Base-by-base conservation (phyloP, 129 eudicot species). In the Saposhnikovia divaricata region DNA sequence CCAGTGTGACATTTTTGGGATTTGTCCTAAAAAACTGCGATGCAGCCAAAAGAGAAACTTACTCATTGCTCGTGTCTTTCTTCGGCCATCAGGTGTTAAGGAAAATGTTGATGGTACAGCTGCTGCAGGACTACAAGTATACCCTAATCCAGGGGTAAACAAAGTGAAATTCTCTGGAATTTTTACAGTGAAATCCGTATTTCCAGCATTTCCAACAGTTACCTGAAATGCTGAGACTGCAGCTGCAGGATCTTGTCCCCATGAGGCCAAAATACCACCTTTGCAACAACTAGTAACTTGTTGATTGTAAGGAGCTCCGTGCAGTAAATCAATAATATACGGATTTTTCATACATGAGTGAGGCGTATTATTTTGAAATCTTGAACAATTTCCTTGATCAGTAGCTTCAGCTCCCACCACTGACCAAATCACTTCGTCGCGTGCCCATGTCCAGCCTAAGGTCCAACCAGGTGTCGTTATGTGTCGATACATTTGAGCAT, bases 331-430 rank as follows among this genome's bases (percentile, higher is more conserved):
- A 12, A 87, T 72, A 80, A 84, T 43, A 82, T 69, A 82, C 5
- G 90, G 90, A 69, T 69, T 80, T 80, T 82, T 80, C 34, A 79
- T 83, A 77, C 90, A 87, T 47, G 80, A 87, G 75, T 84, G 85
- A 13, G 90, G 90, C 27, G 80, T 84, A 48, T 82, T 38, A 44
- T 43, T 48, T 7, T 71, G 76, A 47, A 82, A 87, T 15, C 85
- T 84, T 63, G 83, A 84, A 82, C 88, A 87, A 3, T 84, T 85
- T 72, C 90, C 90, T 75, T 87, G 90, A 84, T 87, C 87, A 15
- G 57, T 85, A 15, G 86, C 82, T 73, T 87, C 84, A 50, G 87
- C 88, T 71, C 90, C 90, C 61, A 84, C 79, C n/a, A 82, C 80
- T 23, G 87, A 82, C 90, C 88, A 84, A 14, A 87, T 84, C 15